These are phyloP conservation scores for Acacia melanoxylon DNA, from an alignment of 306 rosid genomes.

Conservation along the genomic window DNA sequence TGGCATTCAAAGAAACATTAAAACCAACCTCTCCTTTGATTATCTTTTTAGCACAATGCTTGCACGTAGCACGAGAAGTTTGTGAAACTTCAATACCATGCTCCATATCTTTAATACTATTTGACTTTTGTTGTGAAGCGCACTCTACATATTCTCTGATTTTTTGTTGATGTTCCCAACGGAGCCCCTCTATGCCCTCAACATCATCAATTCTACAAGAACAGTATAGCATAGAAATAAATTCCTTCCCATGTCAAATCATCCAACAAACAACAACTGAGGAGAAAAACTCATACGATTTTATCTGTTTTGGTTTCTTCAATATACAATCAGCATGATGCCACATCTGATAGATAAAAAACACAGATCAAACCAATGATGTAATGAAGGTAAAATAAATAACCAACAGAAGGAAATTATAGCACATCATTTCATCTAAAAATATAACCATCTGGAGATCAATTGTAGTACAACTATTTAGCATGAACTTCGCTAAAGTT, in stretches of 20 bases:
- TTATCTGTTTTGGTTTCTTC: conserved; percentile 86
- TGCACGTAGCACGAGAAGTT: conserved; percentile 87
- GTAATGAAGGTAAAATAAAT: background rate
- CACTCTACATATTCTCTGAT: conserved; percentile 72
- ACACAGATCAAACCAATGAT: conserved; percentile 20
- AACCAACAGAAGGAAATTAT: conserved; percentile 5
- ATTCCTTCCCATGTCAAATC: conserved; percentile 24
- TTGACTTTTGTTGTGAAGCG: conserved; percentile 32
- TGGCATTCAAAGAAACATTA: conserved; percentile 9
- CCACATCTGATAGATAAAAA: conserved; percentile 77
- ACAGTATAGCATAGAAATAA: conserved; percentile 7
- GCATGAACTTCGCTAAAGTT: background rate
- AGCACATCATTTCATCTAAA: background rate
- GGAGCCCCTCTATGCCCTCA: conserved; percentile 79
- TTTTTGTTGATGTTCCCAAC: conserved; percentile 97
- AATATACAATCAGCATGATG: conserved; percentile 75
- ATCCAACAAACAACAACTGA: conserved; percentile 23
- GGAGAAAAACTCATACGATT: conserved; percentile 57
- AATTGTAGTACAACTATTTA: background rate
- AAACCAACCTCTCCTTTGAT: conserved; percentile 77
- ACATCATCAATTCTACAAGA: conserved; percentile 72
- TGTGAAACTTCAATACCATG: conserved; percentile 70
- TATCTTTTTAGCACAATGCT: conserved; percentile 66
- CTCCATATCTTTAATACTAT: conserved; percentile 35
- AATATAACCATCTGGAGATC: background rate